Percentiles rank a stretch among this genome's conserved stretches.
Evolutionary conservation across 2,329 filamentous ascomycete species (phyloP).

Genomic region (Chalaropsis ovoidea): DNA sequence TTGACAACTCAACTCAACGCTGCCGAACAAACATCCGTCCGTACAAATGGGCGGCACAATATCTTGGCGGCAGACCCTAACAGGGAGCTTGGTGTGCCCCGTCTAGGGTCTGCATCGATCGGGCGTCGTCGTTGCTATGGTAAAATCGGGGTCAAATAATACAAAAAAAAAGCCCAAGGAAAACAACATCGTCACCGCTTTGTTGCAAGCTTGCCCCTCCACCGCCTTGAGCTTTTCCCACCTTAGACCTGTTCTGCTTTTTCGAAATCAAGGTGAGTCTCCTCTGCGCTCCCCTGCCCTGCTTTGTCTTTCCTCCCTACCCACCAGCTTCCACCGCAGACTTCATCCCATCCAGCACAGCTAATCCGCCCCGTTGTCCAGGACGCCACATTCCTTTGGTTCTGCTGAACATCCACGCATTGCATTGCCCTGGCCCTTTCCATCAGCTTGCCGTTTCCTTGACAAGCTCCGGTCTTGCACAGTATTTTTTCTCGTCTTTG

Average conservation of each 20-base stretch:
- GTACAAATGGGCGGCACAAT: too few species aligned
- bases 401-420: background rate
- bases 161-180: background rate
- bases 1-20: background rate
- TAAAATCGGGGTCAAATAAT: constrained; percentile 1
- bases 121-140: constrained; percentile 16
- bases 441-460: background rate
- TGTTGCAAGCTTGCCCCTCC: constrained; percentile 1
- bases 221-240: background rate
- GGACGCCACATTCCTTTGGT: constrained; percentile 7
- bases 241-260: background rate
- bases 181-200: background rate
- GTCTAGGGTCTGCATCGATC: background rate
- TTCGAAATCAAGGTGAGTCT: background rate
- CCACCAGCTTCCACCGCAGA: background rate
- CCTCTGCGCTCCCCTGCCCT: background rate
- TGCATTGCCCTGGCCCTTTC: background rate
- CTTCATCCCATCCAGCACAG: background rate
- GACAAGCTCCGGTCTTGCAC: background rate
- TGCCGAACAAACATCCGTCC: background rate
- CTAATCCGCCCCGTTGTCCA: constrained; percentile 3
- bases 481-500: background rate
- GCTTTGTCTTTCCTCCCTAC: background rate
- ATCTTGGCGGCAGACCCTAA: background rate
- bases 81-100: background rate